Evolutionary conservation across 2,329 filamentous ascomycete species (phyloP).

Genomic region (Sclerotinia spermophila): DNA sequence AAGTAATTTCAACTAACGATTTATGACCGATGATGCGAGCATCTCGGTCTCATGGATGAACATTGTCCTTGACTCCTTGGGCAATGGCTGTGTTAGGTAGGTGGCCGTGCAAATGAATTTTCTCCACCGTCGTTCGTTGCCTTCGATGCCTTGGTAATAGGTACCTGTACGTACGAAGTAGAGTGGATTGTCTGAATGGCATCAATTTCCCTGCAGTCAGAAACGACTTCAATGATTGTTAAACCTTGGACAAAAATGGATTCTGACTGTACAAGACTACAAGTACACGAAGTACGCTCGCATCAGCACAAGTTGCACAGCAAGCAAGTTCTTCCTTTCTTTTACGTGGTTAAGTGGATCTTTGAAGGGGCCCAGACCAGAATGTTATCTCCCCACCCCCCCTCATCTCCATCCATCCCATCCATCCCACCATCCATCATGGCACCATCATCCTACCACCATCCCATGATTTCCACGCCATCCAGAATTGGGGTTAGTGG

Average conservation of each 20-base stretch:
- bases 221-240: background rate
- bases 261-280: background rate
- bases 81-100: background rate
- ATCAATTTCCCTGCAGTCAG: background rate
- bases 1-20: background rate
- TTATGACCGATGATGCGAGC: background rate
- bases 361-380: background rate
- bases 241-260: background rate
- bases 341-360: conserved; percentile 8
- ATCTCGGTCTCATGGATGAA: background rate
- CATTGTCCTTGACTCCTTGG: too few relatives aligned
- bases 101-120: background rate
- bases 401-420: background rate
- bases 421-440: background rate
- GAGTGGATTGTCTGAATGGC: background rate
- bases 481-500: background rate
- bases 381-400: background rate
- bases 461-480: background rate
- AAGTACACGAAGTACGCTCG: background rate
- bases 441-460: conserved; percentile 5
- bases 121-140: background rate
- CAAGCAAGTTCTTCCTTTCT: conserved; percentile 1
- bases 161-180: background rate
- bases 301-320: background rate
- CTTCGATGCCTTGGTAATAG: background rate